Evolutionary conservation across 2,329 filamentous ascomycete species (phyloP), one percentile per base, ranked within the genome.

Genomic region (Sporothrix pseudoabietina): DNA sequence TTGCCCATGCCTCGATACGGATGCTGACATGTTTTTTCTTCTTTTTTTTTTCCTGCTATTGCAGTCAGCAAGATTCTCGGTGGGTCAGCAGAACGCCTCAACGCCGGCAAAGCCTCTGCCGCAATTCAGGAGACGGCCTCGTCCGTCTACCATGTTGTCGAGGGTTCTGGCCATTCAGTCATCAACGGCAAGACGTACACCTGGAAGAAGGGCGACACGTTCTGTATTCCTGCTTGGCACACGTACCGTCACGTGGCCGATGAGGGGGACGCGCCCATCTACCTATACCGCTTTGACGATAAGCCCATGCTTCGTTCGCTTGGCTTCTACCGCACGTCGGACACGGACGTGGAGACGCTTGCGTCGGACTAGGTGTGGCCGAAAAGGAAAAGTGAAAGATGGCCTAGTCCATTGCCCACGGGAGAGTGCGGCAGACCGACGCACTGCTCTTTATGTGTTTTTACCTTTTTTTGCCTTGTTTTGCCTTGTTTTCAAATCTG

Each of bases 271-370:
- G 74, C 73, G 1, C 76, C 78, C 0, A 83, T 84, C 0, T 88
- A 88, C 76, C 75, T 88, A 39, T 88, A 87, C 74, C 80, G 84
- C 0, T 87, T 88, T 74, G 83, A 87, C 75, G 87, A 89, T 75
- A 85, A 83, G 79, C 86, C 86, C 0, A 87, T 89, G 85, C 78
- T 88, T 2, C 82, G 80, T 12, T 79, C 83, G 0, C 77, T 88
- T 44, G 87, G 86, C 0, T 87, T 87, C 71, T 88, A 87, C 75
- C 79, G 85, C 2, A 77, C 76, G 8, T 79, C 80, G 4, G 82
- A 79, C 1, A 78, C 79, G 73, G 82, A 86, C 76, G 75, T 80
- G 3, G 83, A 85, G 77, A 77, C 72, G 3, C 77, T 85, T 14
- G 81, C 83, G 5, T 79, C 52, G 79, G 54, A 69, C 26, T 75